Evolutionary conservation across 768 basidiomycete species (phyloP).

Genomic region (Pholiota molesta): DNA sequence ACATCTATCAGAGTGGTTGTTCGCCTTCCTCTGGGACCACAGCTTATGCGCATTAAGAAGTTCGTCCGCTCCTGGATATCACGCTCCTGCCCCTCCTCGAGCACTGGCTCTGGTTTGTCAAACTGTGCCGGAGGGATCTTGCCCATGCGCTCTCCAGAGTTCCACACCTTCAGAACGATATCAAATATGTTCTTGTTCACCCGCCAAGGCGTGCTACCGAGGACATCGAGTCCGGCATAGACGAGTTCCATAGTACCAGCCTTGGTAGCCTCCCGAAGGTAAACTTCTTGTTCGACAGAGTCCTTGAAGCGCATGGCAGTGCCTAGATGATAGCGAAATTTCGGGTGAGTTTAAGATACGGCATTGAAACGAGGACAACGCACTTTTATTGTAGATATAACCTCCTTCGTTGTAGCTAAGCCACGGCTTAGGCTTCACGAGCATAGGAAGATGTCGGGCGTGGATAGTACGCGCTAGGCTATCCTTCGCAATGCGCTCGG

Average conservation of each 20-base stretch:
- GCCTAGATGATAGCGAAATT: conserved; percentile 39
- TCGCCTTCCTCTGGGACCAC: conserved; percentile 63
- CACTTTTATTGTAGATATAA: conserved; percentile 80
- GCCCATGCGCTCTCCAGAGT: conserved; percentile 76
- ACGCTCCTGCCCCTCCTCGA: conserved; percentile 43
- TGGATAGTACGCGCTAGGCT: conserved; percentile 71
- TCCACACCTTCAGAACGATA: conserved; percentile 82
- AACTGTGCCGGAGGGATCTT: conserved; percentile 81
- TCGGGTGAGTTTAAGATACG: conserved; percentile 10
- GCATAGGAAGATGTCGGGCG: conserved; percentile 95
- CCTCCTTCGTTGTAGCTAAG: conserved; percentile 74
- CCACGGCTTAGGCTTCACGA: conserved; percentile 91
- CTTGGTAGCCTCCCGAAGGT: conserved; percentile 74
- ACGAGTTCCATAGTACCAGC: conserved; percentile 81
- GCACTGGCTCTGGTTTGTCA: conserved; percentile 66
- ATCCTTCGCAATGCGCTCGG: conserved; percentile 79
- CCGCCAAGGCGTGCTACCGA: conserved; percentile 88
- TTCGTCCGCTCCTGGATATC: conserved; percentile 58
- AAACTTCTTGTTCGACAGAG: conserved; percentile 77
- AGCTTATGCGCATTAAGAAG: conserved; percentile 59
- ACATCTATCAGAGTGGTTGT: conserved; percentile 90
- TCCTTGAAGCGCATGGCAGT: conserved; percentile 93
- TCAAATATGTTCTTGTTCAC: conserved; percentile 83
- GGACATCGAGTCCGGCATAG: conserved; percentile 86
- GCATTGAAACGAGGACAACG: conserved; percentile 23